Percentiles rank a stretch among this genome's conserved stretches.
phyloP scores from a whole-genome alignment of 108 stramenopile species.

The Mediolabrus comicus region DNA sequence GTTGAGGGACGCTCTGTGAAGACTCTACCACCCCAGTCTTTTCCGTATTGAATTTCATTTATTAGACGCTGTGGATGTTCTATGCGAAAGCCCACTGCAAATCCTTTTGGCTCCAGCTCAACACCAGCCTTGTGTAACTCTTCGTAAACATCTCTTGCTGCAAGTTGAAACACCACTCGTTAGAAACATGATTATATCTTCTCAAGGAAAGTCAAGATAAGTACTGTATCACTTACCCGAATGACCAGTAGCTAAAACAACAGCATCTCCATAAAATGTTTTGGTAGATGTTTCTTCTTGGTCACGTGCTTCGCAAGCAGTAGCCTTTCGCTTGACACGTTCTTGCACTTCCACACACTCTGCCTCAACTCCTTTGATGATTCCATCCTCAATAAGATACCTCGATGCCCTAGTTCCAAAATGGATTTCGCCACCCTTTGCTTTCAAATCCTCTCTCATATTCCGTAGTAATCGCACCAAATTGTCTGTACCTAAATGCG shows the following conservation, averaged over 20 bases:
- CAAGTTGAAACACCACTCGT: neutral
- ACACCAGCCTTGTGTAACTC: conserved; percentile 69
- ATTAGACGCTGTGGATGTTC: conserved; percentile 92
- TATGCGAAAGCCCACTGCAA: conserved; percentile 94
- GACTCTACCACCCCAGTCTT: conserved; percentile 73
- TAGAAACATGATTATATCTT: neutral
- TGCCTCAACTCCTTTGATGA: conserved; percentile 48
- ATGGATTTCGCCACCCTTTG: conserved; percentile 73
- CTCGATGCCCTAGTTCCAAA: conserved; percentile 81
- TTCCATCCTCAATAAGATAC: conserved; percentile 51
- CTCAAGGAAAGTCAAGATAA: neutral
- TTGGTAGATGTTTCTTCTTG: conserved; percentile 4
- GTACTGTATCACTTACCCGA: conserved; percentile 5
- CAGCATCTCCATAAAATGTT: conserved; percentile 59
- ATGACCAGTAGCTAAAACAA: conserved; percentile 92
- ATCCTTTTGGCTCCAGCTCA: conserved; percentile 86
- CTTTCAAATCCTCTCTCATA: conserved; percentile 66
- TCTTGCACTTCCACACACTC: conserved; percentile 20
- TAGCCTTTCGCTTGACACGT: conserved; percentile 1
- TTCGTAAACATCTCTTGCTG: conserved; percentile 90
- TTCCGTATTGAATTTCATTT: conserved; percentile 87
- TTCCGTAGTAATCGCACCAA: conserved; percentile 81
- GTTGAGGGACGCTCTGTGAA: conserved; percentile 67
- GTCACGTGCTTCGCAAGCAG: neutral
- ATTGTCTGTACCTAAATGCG: conserved; percentile 94